A percentile compares a stretch with the other conserved stretches of the same genome.
Conservation (phyloP, 352 stramenopile genomes). For the Phytophthora fragariae region DNA sequence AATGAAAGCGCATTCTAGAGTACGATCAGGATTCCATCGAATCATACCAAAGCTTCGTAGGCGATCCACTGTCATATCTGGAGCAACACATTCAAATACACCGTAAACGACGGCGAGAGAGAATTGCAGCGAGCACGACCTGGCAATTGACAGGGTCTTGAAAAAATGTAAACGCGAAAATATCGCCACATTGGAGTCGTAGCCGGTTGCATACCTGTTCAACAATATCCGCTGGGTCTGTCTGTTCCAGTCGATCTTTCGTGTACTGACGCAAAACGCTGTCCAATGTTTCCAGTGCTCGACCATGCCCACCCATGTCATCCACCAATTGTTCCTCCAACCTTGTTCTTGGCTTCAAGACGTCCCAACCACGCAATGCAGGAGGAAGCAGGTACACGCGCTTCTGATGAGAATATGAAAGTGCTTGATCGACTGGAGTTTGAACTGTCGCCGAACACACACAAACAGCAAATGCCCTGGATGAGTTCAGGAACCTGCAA, state of each 20-base stretch:
- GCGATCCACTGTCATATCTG: neutral
- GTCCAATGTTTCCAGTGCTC: neutral
- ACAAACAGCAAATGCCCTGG: constrained; percentile 2
- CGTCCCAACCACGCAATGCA: neutral
- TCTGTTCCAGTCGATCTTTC: neutral
- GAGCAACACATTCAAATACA: neutral
- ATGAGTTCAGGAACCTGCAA: constrained; percentile 2
- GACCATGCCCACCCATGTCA: constrained; percentile 34
- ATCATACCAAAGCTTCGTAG: neutral
- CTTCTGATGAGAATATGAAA: neutral
- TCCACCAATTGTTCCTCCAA: constrained; percentile 34
- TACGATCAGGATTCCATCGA: neutral
- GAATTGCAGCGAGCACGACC: neutral
- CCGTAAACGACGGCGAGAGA: neutral
- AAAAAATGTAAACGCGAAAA: neutral
- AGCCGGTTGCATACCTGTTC: neutral
- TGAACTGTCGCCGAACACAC: neutral
- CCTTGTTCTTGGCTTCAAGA: constrained; percentile 18
- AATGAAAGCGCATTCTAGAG: neutral
- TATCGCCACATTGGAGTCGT: neutral
- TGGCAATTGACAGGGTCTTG: neutral
- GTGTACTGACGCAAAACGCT: neutral
- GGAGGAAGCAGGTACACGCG: neutral
- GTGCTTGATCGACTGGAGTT: neutral
- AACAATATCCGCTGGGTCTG: neutral